phyloP scores from a whole-genome alignment of 306 rosid genomes.

The Cucumis melo region DNA sequence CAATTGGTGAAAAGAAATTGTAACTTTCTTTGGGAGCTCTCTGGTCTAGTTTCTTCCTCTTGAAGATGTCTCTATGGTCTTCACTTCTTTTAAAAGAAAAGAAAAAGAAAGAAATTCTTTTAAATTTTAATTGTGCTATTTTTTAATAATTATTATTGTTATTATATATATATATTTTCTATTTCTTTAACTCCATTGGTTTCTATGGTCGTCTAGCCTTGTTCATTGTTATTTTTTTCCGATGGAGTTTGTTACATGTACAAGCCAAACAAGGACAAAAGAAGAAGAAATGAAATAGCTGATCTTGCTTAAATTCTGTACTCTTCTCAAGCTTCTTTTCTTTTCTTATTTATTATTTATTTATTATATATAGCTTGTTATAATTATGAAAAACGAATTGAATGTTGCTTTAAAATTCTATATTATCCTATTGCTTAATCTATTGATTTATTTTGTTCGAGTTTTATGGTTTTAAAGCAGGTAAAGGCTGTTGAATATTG shows the following conservation, averaged over 20 bases:
- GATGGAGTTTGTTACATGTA: neutral
- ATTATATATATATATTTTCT: too few relatives aligned
- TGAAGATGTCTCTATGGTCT: neutral
- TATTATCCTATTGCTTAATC: neutral
- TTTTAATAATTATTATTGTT: too few relatives aligned
- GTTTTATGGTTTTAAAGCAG: neutral
- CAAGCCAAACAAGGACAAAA: neutral
- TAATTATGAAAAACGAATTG: neutral
- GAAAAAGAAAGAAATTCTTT: too few relatives aligned
- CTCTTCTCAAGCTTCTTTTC: neutral
- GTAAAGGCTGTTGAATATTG: neutral
- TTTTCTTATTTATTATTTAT: neutral
- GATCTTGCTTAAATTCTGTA: neutral
- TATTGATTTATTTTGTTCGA: neutral
- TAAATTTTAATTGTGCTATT: too few relatives aligned
- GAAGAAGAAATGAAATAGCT: neutral
- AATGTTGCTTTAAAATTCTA: neutral
- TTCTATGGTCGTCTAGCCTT: neutral
- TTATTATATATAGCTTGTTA: neutral
- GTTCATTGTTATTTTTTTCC: neutral
- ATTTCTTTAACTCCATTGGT: neutral
- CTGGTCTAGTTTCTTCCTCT: neutral
- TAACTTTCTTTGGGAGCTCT: neutral
- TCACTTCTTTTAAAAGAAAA: neutral
- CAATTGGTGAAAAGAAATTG: neutral